Conservation (phyloP, 225 moss, liverwort and hornwort species). For the Physcomitrellopsis africana region DNA sequence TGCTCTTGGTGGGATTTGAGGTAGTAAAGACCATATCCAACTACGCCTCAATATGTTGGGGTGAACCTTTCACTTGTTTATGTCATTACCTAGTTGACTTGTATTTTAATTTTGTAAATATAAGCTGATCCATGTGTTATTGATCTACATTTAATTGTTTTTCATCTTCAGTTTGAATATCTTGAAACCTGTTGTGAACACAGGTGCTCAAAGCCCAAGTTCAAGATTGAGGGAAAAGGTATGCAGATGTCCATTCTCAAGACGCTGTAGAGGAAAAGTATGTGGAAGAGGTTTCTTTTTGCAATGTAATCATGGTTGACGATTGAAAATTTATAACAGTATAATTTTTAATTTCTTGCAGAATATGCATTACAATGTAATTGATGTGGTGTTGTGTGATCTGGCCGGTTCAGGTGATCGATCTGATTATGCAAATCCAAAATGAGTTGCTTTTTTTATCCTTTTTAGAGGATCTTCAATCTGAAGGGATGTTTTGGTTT, state of each 20-base stretch:
- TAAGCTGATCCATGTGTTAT: constrained; percentile 19
- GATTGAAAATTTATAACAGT: constrained; percentile 36
- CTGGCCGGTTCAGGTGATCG: constrained; percentile 4
- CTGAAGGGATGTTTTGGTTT: constrained; percentile 1
- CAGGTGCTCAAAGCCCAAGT: constrained; percentile 87
- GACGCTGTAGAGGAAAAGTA: constrained; percentile 86
- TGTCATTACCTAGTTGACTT: not conserved
- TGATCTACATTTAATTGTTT: constrained; percentile 9
- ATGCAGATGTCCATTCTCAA: constrained; percentile 80
- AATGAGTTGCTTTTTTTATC: not conserved
- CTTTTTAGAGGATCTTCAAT: not conserved
- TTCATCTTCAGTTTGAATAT: constrained; percentile 9
- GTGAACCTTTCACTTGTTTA: constrained; percentile 5
- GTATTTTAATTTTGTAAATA: constrained; percentile 4
- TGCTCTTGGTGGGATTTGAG: constrained; percentile 82
- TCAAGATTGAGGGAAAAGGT: constrained; percentile 73
- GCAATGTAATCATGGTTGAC: constrained; percentile 83
- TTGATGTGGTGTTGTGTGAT: not conserved
- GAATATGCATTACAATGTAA: constrained; percentile 2
- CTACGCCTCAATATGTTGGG: constrained; percentile 76
- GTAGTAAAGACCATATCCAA: constrained; percentile 82
- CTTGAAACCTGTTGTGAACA: not conserved
- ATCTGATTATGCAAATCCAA: constrained; percentile 13
- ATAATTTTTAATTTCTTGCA: not conserved
- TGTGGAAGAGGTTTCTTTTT: constrained; percentile 90